A percentile compares a stretch with the other conserved stretches of the same genome.
Conservation (phyloP, 305 asterid species). For the Striga hermonthica region DNA sequence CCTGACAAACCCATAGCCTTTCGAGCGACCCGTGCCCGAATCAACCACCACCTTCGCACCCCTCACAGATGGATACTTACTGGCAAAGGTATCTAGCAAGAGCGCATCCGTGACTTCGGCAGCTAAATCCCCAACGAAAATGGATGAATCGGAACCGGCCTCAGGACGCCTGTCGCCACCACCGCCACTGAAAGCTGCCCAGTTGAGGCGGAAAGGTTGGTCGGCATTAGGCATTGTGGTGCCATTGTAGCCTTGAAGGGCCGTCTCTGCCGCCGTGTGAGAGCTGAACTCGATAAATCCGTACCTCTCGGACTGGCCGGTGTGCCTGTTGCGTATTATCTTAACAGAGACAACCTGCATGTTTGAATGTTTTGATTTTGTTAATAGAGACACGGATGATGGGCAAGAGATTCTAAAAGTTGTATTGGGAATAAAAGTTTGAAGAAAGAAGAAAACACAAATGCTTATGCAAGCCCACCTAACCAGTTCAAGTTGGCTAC, state of each 20-base stretch:
- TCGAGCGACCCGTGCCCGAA: slow-evolving; percentile 80
- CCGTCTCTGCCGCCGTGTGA: slow-evolving; percentile 81
- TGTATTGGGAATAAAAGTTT: neutral
- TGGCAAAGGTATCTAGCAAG: slow-evolving; percentile 81
- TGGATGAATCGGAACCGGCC: slow-evolving; percentile 73
- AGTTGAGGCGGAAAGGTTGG: slow-evolving; percentile 83
- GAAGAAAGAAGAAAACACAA: too few species aligned
- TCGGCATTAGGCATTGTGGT: slow-evolving; percentile 81
- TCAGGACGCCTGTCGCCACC: slow-evolving; percentile 84
- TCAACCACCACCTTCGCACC: slow-evolving; percentile 96
- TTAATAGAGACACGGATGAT: neutral
- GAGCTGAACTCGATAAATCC: slow-evolving; percentile 86
- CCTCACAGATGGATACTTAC: slow-evolving; percentile 80
- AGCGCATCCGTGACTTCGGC: slow-evolving; percentile 84
- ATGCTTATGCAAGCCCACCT: too few species aligned
- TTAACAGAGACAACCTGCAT: slow-evolving; percentile 73
- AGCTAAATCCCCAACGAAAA: slow-evolving; percentile 95
- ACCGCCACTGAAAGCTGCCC: slow-evolving; percentile 95
- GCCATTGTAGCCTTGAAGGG: slow-evolving; percentile 69
- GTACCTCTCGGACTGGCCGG: slow-evolving; percentile 93
- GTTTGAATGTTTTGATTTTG: slow-evolving; percentile 6
- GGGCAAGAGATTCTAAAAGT: neutral
- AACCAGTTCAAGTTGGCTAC: too few species aligned
- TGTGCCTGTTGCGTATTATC: slow-evolving; percentile 94
- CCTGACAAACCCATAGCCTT: slow-evolving; percentile 97